A percentile compares a stretch with the other conserved stretches of the same genome.
Conservation (phyloP, 768 basidiomycete species). For the Naganishia onofrii region DNA sequence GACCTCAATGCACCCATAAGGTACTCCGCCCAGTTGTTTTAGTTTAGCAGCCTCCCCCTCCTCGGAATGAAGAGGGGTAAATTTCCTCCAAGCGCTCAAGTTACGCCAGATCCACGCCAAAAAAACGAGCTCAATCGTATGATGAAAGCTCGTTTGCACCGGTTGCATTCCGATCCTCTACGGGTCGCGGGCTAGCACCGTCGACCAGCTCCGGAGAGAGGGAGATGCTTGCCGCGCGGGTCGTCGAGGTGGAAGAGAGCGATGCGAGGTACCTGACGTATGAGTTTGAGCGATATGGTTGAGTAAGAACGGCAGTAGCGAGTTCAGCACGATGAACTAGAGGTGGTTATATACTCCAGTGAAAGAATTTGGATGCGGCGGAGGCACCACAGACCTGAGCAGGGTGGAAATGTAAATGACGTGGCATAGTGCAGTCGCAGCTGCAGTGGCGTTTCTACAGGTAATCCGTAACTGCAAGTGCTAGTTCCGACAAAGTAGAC, state of each 20-base stretch:
- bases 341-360: slow-evolving; percentile 1
- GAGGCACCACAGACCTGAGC: neutral
- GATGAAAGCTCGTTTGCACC: neutral
- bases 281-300: slow-evolving; percentile 49
- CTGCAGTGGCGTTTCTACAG: neutral
- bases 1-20: slow-evolving; percentile 29
- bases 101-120: slow-evolving; percentile 10
- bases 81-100: slow-evolving; percentile 23
- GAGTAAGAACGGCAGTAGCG: neutral
- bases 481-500: too few relatives aligned
- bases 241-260: slow-evolving; percentile 5
- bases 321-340: neutral
- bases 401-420: neutral
- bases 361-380: neutral
- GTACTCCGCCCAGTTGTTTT: slow-evolving; percentile 36
- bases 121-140: neutral
- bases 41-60: slow-evolving; percentile 33
- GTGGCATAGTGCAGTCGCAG: too few relatives aligned
- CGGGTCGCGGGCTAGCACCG: slow-evolving; percentile 14
- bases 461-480: too few relatives aligned
- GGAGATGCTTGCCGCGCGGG: slow-evolving; percentile 2
- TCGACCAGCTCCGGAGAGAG: slow-evolving; percentile 21
- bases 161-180: neutral
- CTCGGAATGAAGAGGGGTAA: neutral
- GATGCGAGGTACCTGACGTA: slow-evolving; percentile 46